phyloP scores from a whole-genome alignment of 2,329 filamentous ascomycete genomes.

The Rutstroemia sp. region DNA sequence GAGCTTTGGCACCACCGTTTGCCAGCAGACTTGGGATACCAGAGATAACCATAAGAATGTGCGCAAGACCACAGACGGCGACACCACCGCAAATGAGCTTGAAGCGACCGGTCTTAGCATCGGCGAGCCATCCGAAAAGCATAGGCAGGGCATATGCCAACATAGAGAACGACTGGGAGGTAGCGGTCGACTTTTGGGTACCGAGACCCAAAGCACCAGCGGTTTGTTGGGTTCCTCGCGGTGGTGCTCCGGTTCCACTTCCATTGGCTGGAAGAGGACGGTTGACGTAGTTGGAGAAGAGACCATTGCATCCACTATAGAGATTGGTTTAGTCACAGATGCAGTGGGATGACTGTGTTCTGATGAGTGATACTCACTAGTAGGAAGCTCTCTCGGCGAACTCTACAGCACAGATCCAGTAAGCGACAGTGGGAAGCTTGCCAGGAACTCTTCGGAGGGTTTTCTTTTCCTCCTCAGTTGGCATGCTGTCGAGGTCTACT shows the following conservation, averaged over 20 bases:
- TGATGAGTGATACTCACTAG: slow-evolving; percentile 58
- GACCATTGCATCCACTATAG: slow-evolving; percentile 1
- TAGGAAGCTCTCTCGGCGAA: slow-evolving; percentile 72
- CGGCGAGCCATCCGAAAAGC: slow-evolving; percentile 48
- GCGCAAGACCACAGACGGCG: slow-evolving; percentile 50
- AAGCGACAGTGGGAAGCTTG: slow-evolving; percentile 57
- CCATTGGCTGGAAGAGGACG: slow-evolving; percentile 45
- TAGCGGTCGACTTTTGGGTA: slow-evolving; percentile 43
- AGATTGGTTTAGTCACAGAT: neutral
- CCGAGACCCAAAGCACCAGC: slow-evolving; percentile 54
- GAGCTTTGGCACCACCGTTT: slow-evolving; percentile 58
- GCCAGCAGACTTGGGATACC: slow-evolving; percentile 49
- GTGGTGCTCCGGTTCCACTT: slow-evolving; percentile 34
- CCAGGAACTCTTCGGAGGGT: slow-evolving; percentile 59
- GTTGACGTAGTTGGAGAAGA: slow-evolving; percentile 50
- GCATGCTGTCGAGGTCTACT: slow-evolving; percentile 9
- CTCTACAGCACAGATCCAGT: slow-evolving; percentile 65
- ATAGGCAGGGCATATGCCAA: slow-evolving; percentile 43
- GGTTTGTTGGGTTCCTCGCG: slow-evolving; percentile 19
- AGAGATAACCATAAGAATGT: slow-evolving; percentile 55
- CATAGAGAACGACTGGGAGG: slow-evolving; percentile 44
- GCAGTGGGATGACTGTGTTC: slow-evolving; percentile 26
- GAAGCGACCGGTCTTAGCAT: slow-evolving; percentile 59
- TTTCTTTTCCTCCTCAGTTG: slow-evolving; percentile 51
- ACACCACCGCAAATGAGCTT: slow-evolving; percentile 46